phyloP scores from a whole-genome alignment of 164 flowering plant genomes.

The Tetracentron sinense region DNA sequence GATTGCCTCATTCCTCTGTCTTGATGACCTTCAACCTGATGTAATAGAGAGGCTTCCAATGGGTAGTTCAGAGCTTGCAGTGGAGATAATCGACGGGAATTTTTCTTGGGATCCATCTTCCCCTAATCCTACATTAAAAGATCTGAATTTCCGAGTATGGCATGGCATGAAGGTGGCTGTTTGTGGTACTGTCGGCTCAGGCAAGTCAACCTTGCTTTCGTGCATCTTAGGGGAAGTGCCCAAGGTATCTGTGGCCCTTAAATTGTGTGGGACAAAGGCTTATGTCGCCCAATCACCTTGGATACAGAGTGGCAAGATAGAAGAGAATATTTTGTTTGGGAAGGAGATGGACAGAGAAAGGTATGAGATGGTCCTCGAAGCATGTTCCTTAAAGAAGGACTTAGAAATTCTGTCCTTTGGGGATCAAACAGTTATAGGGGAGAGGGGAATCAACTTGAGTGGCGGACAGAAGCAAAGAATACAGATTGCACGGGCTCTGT shows the following conservation, averaged over 20 bases:
- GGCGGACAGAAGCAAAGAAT: constrained; percentile 93
- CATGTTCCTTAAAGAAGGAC: constrained; percentile 76
- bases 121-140: constrained; percentile 38
- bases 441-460: constrained; percentile 87
- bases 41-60: constrained; percentile 40
- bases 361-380: constrained; percentile 69
- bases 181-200: constrained; percentile 80
- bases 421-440: constrained; percentile 83
- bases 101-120: constrained; percentile 47
- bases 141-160: constrained; percentile 40
- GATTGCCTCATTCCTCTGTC: constrained; percentile 52
- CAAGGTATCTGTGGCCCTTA: constrained; percentile 51
- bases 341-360: constrained; percentile 61
- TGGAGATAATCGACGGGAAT: constrained; percentile 51
- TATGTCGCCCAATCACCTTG: constrained; percentile 89
- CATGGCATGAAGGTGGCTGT: constrained; percentile 71
- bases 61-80: constrained; percentile 40
- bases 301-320: constrained; percentile 86
- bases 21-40: constrained; percentile 49
- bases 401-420: constrained; percentile 71
- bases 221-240: constrained; percentile 68
- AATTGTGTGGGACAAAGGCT: constrained; percentile 63
- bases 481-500: constrained; percentile 85
- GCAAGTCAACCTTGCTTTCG: constrained; percentile 70
- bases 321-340: constrained; percentile 84